Conservation (phyloP, 2,329 filamentous ascomycete genomes). For the Aspergillus niger region DNA sequence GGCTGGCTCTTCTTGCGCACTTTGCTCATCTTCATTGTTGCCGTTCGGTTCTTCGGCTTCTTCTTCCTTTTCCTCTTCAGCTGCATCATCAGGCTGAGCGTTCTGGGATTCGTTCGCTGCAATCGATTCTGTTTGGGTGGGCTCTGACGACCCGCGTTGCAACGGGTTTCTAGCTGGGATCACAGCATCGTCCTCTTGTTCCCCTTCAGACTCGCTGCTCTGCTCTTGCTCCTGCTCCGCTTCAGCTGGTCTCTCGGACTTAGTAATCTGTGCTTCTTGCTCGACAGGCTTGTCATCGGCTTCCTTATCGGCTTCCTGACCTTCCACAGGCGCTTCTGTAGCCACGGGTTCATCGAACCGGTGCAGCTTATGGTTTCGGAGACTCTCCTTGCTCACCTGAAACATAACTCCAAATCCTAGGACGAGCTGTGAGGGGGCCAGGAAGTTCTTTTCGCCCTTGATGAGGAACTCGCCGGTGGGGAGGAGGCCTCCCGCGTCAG, state of each 20-base stretch:
- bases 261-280: conserved; percentile 29
- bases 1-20: neutral
- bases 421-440: conserved; percentile 83
- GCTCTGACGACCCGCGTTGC: conserved; percentile 21
- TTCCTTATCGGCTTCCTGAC: conserved; percentile 23
- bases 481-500: conserved; percentile 76
- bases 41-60: conserved; percentile 32
- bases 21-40: neutral
- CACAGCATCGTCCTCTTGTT: conserved; percentile 20
- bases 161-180: conserved; percentile 20
- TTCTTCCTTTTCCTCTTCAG: conserved; percentile 25
- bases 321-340: conserved; percentile 25
- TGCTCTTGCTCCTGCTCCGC: conserved; percentile 30
- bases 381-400: conserved; percentile 84
- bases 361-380: conserved; percentile 76
- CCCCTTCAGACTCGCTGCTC: conserved; percentile 24
- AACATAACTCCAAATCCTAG: conserved; percentile 88
- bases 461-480: conserved; percentile 77
- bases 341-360: conserved; percentile 50
- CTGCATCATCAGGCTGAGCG: conserved; percentile 46
- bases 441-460: conserved; percentile 83
- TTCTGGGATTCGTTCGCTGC: conserved; percentile 30
- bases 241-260: conserved; percentile 21
- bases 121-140: conserved; percentile 25
- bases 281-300: conserved; percentile 36